Evolutionary conservation across 2,329 filamentous ascomycete species (phyloP), one percentile per base, ranked within the genome.

Genomic region (Coccinonectria pachysandricola): DNA sequence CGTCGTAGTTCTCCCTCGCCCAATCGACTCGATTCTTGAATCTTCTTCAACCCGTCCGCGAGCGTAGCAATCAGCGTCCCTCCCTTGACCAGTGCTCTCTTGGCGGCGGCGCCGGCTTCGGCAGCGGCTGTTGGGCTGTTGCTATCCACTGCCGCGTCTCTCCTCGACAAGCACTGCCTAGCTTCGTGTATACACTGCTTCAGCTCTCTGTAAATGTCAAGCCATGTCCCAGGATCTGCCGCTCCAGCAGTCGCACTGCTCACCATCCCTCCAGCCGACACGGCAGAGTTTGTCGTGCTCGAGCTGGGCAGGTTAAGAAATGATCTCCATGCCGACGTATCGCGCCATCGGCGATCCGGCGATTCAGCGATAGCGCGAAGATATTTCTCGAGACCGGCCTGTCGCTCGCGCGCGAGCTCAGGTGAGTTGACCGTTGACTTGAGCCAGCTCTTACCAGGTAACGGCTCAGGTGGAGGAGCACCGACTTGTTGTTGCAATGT

Each of bases 361-460:
- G 71, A 67, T 34, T 75, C 75, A 24, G 83, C 77, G 33, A 91
- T 80, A 19, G 71, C 69, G 26, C 71, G 70, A 3, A 91, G 63
- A 54, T 88, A 91, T 22, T 60, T 55, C 50, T 88, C 80, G 7
- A 91, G 65, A 0, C 65, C 75, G 8, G 55, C 45, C 21, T 82
- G 74, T n/a, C 83, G 75, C 36, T 73, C 59, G 48, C 83, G 78
- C 14, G 82, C 79, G 22, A 85, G 66, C 24, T 77, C 71, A 12
- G 77, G 64, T 7, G 75, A 82, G 29, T 66, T 71, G 27, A 82
- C 64, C 4, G 82, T 87, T 7, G 74, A 75, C 34, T 77, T 72
- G 48, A 88, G 71, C 81, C 81, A 91, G 23, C 76, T 75, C 50
- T 91, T 91, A 9, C 59, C 60, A 0, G 83, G 83, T 2, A 88